Base-by-base conservation (phyloP, 1,139 yeast genomes). In the Fermentozyma sake region DNA sequence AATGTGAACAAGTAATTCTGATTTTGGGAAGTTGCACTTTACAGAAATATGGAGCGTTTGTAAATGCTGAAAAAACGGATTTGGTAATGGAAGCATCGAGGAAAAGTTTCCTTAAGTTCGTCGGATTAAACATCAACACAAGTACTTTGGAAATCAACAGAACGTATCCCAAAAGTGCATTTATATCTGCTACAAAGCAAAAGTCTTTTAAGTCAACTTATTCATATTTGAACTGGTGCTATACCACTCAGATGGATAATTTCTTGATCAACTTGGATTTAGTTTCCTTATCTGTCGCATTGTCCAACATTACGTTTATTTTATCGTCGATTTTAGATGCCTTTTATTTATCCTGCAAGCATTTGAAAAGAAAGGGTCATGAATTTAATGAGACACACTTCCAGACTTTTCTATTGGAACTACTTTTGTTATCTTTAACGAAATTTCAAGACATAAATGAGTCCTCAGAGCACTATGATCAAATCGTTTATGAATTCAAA, bases 51-150 rank as follows among this genome's bases (percentile, higher is more conserved):
- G 89, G 89, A 3, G 78, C 85, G 0, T 50, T 38, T 11, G 64
- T 79, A 5, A 85, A 85, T 36, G 54, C 59, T 6, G 52, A 56
- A 7, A 89, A 87, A 44, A 73, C 84, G 0, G 37, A 50, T 4
- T 46, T 48, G 33, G 22, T 40, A 7, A 31, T 36, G 6, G 34
- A 39, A 1, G 27, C 35, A 9, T 31, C 27, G 5, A 21, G 12
- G 3, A 26, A 32, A 4, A 29, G 24, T 3, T 23, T 20, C 4
- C 29, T 55, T 6, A 41, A 35, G 11, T 66, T 61, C 35, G 55
- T 62, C 17, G 72, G 72, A 0, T 33, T 66, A 14, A 44, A 43
- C 5, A 50, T 63, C 5, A 39, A 48, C 28, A 30, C 47, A 4
- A 28, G 26, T 4, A 42, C 49, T 3, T 39, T 40, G 14, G 40